Base-by-base conservation (phyloP, 2,329 filamentous ascomycete species). In the Ambrosiella xylebori region DNA sequence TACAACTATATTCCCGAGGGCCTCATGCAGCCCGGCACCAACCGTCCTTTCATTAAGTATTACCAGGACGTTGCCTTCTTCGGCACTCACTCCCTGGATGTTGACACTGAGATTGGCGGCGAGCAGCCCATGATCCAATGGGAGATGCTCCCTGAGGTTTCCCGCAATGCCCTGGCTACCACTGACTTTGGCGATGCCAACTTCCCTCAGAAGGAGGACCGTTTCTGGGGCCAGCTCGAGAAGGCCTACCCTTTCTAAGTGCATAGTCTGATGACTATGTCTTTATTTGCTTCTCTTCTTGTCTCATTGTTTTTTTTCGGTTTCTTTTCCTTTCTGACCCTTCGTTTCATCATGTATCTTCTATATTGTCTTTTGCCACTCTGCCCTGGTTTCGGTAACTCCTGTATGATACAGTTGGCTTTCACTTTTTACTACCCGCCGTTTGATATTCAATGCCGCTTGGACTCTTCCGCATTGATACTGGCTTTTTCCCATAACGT, bases 51-150 rank as follows among this genome's bases (percentile, higher is more conserved):
- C 58, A 63, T 69, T 51, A 65, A 67, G 53, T 72, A 72, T 63
- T 67, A 65, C 57, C 67, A 65, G 41, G 62, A 58, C 17, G 62
- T 63, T 57, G 61, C 65, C 1, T 56, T 66, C 39, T 45, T 61
- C 54, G 54, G 59, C 41, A 67, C 74, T 62, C 72, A 74, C 62
- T 64, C 68, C 44, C 62, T 70, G 50, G 64, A 66, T 39, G 66
- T 72, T 38, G 73, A 71, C 3, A 63, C 57, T 12, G 66, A 64
- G 1, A 62, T 65, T 12, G 73, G 71, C 12, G 67, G 68, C 2
- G 64, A 64, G n/a, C 70, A 72, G 62, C 69, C 69, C 1, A 61
- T 76, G 40, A 65, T 73, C 54, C 69, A 71, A 6, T 75, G 73
- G 73, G 73, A 75, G 61, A 65, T 61, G n/a, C 64, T 75, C 60